A percentile compares a stretch with the other conserved stretches of the same genome.
These are phyloP conservation scores for Geoglossum cookeanum DNA, from an alignment of 2,329 filamentous ascomycete species.

Conservation along the genomic window DNA sequence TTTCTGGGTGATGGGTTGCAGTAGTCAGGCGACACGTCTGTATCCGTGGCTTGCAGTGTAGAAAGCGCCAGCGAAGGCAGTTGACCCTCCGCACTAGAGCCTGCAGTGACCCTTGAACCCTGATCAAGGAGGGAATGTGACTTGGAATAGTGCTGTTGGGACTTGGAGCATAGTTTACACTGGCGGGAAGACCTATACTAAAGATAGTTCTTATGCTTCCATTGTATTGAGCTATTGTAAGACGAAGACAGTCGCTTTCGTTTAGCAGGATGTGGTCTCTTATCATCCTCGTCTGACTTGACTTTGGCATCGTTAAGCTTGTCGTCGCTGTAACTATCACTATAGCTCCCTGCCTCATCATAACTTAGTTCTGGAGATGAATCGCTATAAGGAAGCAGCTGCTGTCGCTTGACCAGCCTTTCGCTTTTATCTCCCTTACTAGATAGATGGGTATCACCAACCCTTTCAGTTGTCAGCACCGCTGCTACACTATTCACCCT, in stretches of 20 bases:
- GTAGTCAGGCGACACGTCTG: not conserved
- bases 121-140: not conserved
- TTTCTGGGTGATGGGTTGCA: not conserved
- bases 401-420: too few species aligned
- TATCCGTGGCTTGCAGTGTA: not conserved
- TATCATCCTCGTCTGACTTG: not conserved
- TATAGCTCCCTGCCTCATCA: constrained; percentile 4
- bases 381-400: not conserved
- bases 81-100: too few species aligned
- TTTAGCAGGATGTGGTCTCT: not conserved
- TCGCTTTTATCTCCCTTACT: too few species aligned
- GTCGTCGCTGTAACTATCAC: constrained; percentile 5
- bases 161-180: not conserved
- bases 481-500: too few species aligned
- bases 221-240: not conserved
- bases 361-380: constrained; percentile 8
- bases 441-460: too few species aligned
- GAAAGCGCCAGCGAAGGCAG: not conserved
- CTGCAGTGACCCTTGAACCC: too few species aligned
- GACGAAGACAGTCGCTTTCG: not conserved
- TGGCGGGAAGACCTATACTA: constrained; percentile 5
- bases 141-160: not conserved
- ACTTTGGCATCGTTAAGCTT: not conserved
- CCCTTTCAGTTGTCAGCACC: too few species aligned
- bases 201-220: not conserved